Conservation (phyloP, 1,284 basidiomycete genomes). For the Ceratobasidium sp. region DNA sequence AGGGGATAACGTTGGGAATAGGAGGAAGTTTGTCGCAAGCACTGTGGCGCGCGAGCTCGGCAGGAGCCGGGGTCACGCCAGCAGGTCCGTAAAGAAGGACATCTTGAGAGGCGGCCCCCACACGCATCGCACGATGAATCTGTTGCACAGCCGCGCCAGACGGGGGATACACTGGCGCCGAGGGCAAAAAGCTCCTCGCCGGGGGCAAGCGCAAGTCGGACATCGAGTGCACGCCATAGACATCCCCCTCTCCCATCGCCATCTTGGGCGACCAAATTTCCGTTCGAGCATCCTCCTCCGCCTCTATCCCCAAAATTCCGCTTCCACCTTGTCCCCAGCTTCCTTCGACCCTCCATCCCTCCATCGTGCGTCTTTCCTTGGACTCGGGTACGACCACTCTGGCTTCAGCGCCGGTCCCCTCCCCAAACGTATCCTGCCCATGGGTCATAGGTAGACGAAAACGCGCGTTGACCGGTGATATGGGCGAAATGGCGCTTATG, state of each 20-base stretch:
- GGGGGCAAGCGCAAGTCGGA: not conserved
- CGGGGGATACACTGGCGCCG: not conserved
- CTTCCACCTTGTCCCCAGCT: not conserved
- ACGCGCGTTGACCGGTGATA: conserved; percentile 1
- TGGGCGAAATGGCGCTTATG: conserved; percentile 15
- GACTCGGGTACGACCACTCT: too few relatives aligned
- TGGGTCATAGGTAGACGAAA: conserved; percentile 24
- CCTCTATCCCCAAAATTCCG: not conserved
- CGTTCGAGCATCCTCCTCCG: not conserved
- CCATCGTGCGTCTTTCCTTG: too few relatives aligned
- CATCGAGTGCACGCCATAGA: too few relatives aligned
- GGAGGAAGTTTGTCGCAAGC: conserved; percentile 11
- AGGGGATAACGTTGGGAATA: not conserved
- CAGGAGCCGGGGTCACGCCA: conserved; percentile 21
- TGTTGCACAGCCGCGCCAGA: not conserved
- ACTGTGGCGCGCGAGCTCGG: conserved; percentile 14
- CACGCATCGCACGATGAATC: not conserved
- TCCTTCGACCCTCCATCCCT: not conserved
- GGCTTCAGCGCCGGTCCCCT: not conserved
- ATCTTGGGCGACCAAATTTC: not conserved
- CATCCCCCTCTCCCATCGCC: not conserved
- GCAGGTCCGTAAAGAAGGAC: conserved; percentile 16
- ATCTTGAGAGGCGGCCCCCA: conserved; percentile 1
- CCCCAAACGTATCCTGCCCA: not conserved
- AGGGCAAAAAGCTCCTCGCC: not conserved